Evolutionary conservation across 73 alveolate genomes (phyloP).

Genomic region (Halteria grandinella): DNA sequence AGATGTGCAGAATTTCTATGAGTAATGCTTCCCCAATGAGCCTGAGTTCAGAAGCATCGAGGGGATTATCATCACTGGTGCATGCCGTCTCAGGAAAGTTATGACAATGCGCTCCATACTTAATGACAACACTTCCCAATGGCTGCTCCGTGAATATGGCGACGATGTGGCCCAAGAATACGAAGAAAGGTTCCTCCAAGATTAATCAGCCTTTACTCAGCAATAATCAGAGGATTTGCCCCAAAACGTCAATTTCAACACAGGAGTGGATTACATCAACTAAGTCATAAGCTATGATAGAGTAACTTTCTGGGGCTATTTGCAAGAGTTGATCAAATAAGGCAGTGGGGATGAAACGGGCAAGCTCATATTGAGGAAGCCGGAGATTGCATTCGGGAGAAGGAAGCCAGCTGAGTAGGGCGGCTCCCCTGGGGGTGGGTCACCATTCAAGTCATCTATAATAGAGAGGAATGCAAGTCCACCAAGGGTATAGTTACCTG

Average conservation of each 20-base stretch:
- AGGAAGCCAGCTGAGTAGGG: too few species aligned
- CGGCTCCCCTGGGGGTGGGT: too few species aligned
- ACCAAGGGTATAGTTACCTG: too few species aligned
- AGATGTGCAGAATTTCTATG: constrained; percentile 75
- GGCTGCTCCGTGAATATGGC: constrained; percentile 20
- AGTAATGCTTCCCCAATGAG: constrained; percentile 73
- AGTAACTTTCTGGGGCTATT: constrained; percentile 36
- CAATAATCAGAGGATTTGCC: constrained; percentile 1
- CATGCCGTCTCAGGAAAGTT: constrained; percentile 73
- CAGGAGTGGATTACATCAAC: constrained; percentile 28
- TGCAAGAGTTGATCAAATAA: constrained; percentile 3
- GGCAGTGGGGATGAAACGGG: too few species aligned
- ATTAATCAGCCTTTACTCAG: constrained; percentile 4
- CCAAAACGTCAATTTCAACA: neutral
- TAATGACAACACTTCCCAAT: neutral
- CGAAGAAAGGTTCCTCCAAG: constrained; percentile 11
- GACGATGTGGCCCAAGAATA: constrained; percentile 27
- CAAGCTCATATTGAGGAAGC: too few species aligned
- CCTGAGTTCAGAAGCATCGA: constrained; percentile 82
- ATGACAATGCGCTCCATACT: constrained; percentile 25
- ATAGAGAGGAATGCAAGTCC: too few species aligned
- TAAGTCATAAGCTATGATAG: constrained; percentile 20
- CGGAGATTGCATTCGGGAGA: constrained; percentile 38
- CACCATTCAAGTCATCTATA: too few species aligned
- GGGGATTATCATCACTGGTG: constrained; percentile 73